A percentile compares a stretch with the other conserved stretches of the same genome.
Conservation (phyloP, 371 early-diverging fungal species). For the Choanephora cucurbitarum region DNA sequence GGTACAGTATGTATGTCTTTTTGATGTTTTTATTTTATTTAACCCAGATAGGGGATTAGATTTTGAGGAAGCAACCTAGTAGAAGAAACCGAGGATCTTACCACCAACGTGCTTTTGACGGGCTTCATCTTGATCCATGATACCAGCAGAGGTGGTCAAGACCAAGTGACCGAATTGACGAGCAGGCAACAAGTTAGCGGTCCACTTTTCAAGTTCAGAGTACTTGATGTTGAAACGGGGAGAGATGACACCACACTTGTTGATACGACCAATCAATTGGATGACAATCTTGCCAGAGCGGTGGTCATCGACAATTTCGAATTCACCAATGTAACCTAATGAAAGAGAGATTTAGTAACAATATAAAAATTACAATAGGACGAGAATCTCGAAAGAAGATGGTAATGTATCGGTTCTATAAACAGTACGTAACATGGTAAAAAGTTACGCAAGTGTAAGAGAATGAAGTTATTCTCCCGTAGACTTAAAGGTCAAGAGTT, state of each 20-base stretch:
- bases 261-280: constrained; percentile 98
- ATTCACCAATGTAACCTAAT: constrained; percentile 98
- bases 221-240: constrained; percentile 99
- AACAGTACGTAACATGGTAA: constrained; percentile 1
- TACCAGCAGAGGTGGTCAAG: constrained; percentile 98
- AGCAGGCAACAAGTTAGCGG: constrained; percentile 97
- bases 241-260: constrained; percentile 99
- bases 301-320: constrained; percentile 99
- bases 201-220: constrained; percentile 96
- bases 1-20: too few relatives aligned
- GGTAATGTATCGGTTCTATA: not conserved
- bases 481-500: constrained; percentile 68
- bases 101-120: constrained; percentile 99
- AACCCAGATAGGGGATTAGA: too few relatives aligned
- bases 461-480: constrained; percentile 55
- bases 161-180: constrained; percentile 99
- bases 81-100: constrained; percentile 94
- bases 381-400: constrained; percentile 15
- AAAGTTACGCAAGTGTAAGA: not conserved
- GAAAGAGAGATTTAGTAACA: constrained; percentile 7
- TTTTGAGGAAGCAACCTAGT: constrained; percentile 48
- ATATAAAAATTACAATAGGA: too few relatives aligned
- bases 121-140: constrained; percentile 99
- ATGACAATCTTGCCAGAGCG: constrained; percentile 99
- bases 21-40: too few relatives aligned